Base-by-base conservation (phyloP, 768 basidiomycete species). In the Suillus paluster region DNA sequence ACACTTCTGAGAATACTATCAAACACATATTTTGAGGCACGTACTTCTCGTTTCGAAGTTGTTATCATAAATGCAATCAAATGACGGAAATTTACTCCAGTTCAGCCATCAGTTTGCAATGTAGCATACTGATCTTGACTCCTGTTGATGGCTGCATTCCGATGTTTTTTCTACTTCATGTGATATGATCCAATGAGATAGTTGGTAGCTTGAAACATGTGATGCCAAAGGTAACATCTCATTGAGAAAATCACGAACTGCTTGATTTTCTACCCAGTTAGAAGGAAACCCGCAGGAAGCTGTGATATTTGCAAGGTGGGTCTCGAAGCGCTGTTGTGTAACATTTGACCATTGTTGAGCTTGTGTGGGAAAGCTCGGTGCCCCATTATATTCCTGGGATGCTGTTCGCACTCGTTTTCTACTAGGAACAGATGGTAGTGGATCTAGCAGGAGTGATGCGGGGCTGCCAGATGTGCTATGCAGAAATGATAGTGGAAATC, bases 201-300 rank as follows among this genome's bases (percentile, higher is more conserved):
- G 30, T 30, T 30, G 30, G 30, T 30, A 30, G 30, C 39, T 41
- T 4, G 39, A 41, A 36, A 38, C n/a, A 27, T 25, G 49, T 25
- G 49, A 25, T 50, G 49, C 57, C 1, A n/a, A 23, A 33, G 57
- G 42, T 46, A 58, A 30, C 6, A 58, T 23, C 10, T 58, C 39
- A 58, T 46, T 33, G 6, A 58, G 21, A 44, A 63, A 77, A 77
- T 15, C 70, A 62, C 30, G 67, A 56, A 42, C 67, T 67, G 57
- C 76, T 1, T 71, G 72, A 65, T 79, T 79, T 34, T 74, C 71
- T 23, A 80, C 71, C 77, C 76, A 80, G 3, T 69, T 71, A 2
- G 78, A 68, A 17, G 77, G 65, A 33, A 79, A 63, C 0, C 71
- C 72, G 46, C 67, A 70, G 4, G 77, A 72, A 21, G 76, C 75